A percentile compares a stretch with the other conserved stretches of the same genome.
Evolutionary conservation across 768 basidiomycete species (phyloP).

Genomic region (Amanita thiersii): DNA sequence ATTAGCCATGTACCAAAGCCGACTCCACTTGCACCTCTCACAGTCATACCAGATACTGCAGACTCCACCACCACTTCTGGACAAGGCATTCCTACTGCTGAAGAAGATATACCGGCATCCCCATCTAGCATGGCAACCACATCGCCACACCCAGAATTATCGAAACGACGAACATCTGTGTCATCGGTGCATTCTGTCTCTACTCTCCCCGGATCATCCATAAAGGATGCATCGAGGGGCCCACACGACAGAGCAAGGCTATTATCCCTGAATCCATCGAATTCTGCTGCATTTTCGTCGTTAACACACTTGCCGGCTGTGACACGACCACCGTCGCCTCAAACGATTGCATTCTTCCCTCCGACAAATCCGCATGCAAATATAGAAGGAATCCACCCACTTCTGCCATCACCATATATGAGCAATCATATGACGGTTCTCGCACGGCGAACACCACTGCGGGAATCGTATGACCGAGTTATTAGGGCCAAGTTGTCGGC

Average conservation of each 20-base stretch:
- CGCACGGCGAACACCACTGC: constrained; percentile 53
- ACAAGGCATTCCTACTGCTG: constrained; percentile 14
- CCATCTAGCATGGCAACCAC: constrained; percentile 24
- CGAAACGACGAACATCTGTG: constrained; percentile 27
- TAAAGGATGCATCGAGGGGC: constrained; percentile 6
- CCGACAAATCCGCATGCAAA: constrained; percentile 44
- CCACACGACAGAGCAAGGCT: constrained; percentile 43
- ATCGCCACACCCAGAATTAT: constrained; percentile 18
- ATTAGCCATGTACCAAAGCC: constrained; percentile 38
- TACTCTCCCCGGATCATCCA: constrained; percentile 36
- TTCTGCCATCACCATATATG: constrained; percentile 67
- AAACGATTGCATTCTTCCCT: constrained; percentile 57
- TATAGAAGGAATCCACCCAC: constrained; percentile 56
- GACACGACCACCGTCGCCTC: constrained; percentile 37
- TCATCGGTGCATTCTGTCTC: constrained; percentile 44
- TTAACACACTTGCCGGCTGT: constrained; percentile 44
- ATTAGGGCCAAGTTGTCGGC: constrained; percentile 41
- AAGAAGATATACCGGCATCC: constrained; percentile 22
- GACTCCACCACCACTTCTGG: constrained; percentile 33
- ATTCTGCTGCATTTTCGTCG: constrained; percentile 50
- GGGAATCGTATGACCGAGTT: constrained; percentile 65
- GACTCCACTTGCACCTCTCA: constrained; percentile 50
- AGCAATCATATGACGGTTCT: constrained; percentile 65
- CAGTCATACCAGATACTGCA: constrained; percentile 45
- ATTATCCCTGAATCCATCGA: constrained; percentile 44